phyloP scores from a whole-genome alignment of 2,329 filamentous ascomycete genomes.

The Aureobasidium subglaciale region DNA sequence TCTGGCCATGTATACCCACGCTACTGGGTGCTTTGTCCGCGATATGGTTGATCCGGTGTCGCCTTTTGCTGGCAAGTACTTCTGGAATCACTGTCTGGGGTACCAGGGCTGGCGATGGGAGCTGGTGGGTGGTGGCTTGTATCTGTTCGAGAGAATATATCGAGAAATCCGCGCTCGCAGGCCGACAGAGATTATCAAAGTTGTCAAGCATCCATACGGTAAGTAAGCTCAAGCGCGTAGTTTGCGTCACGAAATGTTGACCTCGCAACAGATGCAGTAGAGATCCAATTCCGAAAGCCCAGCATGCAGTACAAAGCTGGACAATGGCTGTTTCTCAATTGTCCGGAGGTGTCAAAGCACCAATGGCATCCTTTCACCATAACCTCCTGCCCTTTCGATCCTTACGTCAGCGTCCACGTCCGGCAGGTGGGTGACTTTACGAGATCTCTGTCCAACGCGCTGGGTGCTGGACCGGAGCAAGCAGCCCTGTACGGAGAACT shows the following conservation, averaged over 20 bases:
- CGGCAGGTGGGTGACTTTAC: constrained; percentile 97
- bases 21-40: constrained; percentile 91
- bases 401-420: constrained; percentile 89
- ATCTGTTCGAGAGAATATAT: constrained; percentile 81
- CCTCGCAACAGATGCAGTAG: constrained; percentile 64
- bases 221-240: constrained; percentile 29
- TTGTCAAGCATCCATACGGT: constrained; percentile 93
- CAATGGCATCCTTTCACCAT: constrained; percentile 99
- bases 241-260: constrained; percentile 10
- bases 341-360: constrained; percentile 76
- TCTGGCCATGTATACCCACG: constrained; percentile 89
- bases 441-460: constrained; percentile 80
- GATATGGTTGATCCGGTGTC: constrained; percentile 66
- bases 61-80: constrained; percentile 72
- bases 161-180: constrained; percentile 81
- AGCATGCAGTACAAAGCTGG: constrained; percentile 98
- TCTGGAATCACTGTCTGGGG: constrained; percentile 90
- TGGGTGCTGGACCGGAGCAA: constrained; percentile 85
- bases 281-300: constrained; percentile 94
- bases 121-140: constrained; percentile 74
- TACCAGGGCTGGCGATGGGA: constrained; percentile 98
- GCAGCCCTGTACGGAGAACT: constrained; percentile 83
- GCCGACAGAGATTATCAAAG: constrained; percentile 82
- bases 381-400: constrained; percentile 93
- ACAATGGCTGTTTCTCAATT: constrained; percentile 95